Evolutionary conservation across 805 yeast species (phyloP).

Genomic region (Cyberlindnera saturnus): DNA sequence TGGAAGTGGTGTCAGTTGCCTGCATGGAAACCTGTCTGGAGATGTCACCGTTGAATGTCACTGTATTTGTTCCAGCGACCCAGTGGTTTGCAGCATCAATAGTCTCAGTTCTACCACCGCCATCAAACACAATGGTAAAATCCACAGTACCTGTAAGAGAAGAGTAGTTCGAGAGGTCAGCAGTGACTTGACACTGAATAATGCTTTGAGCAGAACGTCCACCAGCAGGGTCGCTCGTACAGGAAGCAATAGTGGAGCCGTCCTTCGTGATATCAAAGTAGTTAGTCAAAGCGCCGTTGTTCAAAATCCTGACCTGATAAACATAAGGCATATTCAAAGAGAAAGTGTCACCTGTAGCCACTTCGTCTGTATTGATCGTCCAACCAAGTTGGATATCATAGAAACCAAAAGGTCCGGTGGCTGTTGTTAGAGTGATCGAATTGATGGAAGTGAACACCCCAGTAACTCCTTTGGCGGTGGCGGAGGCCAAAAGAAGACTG

Average conservation of each 20-base stretch:
- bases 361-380: slow-evolving; percentile 3
- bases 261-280: slow-evolving; percentile 5
- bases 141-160: slow-evolving; percentile 4
- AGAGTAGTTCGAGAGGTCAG: slow-evolving; percentile 2
- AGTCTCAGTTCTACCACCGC: slow-evolving; percentile 9
- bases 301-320: slow-evolving; percentile 7
- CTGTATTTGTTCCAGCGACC: slow-evolving; percentile 8
- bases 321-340: slow-evolving; percentile 11
- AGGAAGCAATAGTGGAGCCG: slow-evolving; percentile 9
- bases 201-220: slow-evolving; percentile 2
- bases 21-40: neutral
- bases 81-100: slow-evolving; percentile 6
- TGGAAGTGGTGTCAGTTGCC: neutral
- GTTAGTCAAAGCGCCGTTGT: slow-evolving; percentile 1
- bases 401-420: slow-evolving; percentile 5
- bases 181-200: slow-evolving; percentile 6
- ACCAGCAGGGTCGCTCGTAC: slow-evolving; percentile 9
- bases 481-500: neutral
- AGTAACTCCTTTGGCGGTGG: slow-evolving; percentile 4
- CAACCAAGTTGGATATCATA: slow-evolving; percentile 4
- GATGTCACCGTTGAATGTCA: slow-evolving; percentile 10
- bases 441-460: slow-evolving; percentile 6
- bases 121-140: slow-evolving; percentile 7
- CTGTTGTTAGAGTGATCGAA: slow-evolving; percentile 3
- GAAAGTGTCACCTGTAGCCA: slow-evolving; percentile 12